These are phyloP conservation scores for Wallacemonas sp. DNA, from an alignment of 208 protist species.

Conservation along the genomic window DNA sequence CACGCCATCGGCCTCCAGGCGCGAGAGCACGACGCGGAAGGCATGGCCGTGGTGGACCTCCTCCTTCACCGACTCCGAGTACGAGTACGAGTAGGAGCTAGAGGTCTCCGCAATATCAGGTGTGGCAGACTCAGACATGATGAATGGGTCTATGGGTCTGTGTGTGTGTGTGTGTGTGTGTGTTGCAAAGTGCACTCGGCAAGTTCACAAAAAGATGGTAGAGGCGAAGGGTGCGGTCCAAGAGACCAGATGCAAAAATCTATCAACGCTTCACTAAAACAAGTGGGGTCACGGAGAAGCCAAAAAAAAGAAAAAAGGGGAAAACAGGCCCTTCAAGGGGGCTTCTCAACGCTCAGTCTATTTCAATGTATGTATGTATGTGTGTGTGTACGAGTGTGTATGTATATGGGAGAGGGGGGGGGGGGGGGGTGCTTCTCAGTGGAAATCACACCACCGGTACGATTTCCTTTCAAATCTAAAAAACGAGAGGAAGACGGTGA, in stretches of 20 bases:
- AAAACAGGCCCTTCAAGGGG: no score
- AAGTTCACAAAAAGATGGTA: no score
- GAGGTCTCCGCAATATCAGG: background rate
- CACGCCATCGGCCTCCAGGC: background rate
- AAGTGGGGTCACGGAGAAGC: no score
- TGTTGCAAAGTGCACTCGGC: no score
- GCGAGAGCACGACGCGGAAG: background rate
- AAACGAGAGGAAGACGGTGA: no score
- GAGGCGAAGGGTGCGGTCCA: no score
- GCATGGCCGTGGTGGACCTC: background rate
- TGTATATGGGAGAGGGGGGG: background rate
- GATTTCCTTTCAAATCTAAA: no score
- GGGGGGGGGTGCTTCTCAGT: background rate
- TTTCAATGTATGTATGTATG: background rate
- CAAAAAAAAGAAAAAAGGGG: no score
- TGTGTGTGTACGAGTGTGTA: background rate
- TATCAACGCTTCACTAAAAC: no score
- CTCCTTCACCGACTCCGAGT: conserved; percentile 4
- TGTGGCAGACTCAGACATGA: background rate
- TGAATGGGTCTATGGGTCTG: background rate
- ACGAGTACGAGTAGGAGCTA: conserved; percentile 12
- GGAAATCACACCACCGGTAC: no score
- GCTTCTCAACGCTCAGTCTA: background rate
- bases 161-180: background rate
- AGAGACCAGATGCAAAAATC: no score